A percentile compares a stretch with the other conserved stretches of the same genome.
phyloP scores from a whole-genome alignment of 2,329 filamentous ascomycete species.

The Monosporascus sp. region DNA sequence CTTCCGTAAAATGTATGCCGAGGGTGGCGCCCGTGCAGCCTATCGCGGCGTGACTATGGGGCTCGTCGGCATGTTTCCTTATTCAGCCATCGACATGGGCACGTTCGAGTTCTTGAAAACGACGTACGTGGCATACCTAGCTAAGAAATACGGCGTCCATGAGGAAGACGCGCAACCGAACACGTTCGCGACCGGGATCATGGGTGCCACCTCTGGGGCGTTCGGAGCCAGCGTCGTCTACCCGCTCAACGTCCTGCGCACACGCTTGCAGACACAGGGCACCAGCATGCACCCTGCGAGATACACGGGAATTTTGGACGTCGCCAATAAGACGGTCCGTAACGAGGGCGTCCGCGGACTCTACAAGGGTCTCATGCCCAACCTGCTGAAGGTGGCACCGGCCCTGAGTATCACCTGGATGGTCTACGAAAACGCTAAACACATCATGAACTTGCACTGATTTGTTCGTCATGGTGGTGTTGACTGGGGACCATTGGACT shows the following conservation, averaged over 20 bases:
- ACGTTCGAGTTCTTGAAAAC: conserved; percentile 92
- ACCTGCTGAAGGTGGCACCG: conserved; percentile 91
- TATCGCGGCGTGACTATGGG: conserved; percentile 95
- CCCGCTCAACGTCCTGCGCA: conserved; percentile 88
- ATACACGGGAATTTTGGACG: conserved; percentile 88
- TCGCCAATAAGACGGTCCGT: conserved; percentile 74
- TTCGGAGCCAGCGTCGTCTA: conserved; percentile 93
- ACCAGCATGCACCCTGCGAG: conserved; percentile 86
- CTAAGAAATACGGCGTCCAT: conserved; percentile 62
- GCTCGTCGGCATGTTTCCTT: conserved; percentile 93
- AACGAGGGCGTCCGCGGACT: conserved; percentile 80
- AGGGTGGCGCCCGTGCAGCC: conserved; percentile 68
- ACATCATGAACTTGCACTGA: conserved; percentile 52
- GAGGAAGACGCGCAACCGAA: conserved; percentile 79
- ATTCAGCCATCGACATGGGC: conserved; percentile 92
- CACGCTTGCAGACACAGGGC: conserved; percentile 87
- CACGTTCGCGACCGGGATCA: conserved; percentile 79
- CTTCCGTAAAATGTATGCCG: conserved; percentile 77
- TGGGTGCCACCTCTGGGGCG: conserved; percentile 86
- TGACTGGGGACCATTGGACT: background rate
- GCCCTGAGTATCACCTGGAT: conserved; percentile 94
- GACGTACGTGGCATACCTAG: conserved; percentile 64
- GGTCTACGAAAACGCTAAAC: conserved; percentile 88
- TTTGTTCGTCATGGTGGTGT: no score
- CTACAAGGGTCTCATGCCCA: conserved; percentile 93